Evolutionary conservation across 345 rosid genomes (phyloP).

Genomic region (Sapria himalayana): DNA sequence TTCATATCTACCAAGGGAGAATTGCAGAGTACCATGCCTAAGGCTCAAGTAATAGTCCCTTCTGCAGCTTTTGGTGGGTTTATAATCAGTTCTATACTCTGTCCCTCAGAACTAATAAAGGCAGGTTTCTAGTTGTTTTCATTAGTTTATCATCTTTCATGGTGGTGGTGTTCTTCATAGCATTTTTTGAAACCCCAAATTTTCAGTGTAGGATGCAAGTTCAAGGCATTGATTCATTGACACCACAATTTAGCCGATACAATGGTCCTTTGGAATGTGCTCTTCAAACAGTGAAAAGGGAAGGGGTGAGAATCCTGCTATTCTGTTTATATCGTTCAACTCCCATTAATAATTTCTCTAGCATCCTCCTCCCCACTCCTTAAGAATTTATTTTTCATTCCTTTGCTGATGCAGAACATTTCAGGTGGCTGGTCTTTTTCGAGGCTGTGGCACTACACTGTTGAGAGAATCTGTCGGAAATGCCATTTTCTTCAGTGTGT

Average conservation of each 20-base stretch:
- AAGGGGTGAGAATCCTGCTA: conserved; percentile 54
- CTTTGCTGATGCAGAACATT: conserved; percentile 17
- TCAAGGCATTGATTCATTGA: conserved; percentile 66
- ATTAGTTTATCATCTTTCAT: neutral
- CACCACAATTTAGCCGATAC: conserved; percentile 45
- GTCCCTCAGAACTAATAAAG: conserved; percentile 85
- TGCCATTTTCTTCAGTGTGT: conserved; percentile 57
- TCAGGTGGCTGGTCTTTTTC: conserved; percentile 75
- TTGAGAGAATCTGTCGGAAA: conserved; percentile 73
- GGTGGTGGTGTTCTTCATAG: conserved; percentile 5
- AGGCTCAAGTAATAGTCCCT: conserved; percentile 52
- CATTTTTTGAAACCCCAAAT: conserved; percentile 20
- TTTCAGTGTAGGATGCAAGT: conserved; percentile 97
- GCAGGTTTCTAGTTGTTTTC: conserved; percentile 14
- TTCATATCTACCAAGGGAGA: conserved; percentile 52
- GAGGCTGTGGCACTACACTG: conserved; percentile 67
- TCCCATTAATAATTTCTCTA: too few relatives aligned
- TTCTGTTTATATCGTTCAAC: conserved; percentile 2
- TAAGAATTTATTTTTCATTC: neutral
- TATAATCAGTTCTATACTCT: conserved; percentile 64
- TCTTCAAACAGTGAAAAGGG: conserved; percentile 42
- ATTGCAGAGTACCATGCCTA: conserved; percentile 27
- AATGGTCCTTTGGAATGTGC: conserved; percentile 66
- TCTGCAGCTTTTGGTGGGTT: conserved; percentile 84
- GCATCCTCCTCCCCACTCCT: too few relatives aligned